Evolutionary conservation across 495 filamentous ascomycete genomes (phyloP).

Genomic region (Tuber borchii): DNA sequence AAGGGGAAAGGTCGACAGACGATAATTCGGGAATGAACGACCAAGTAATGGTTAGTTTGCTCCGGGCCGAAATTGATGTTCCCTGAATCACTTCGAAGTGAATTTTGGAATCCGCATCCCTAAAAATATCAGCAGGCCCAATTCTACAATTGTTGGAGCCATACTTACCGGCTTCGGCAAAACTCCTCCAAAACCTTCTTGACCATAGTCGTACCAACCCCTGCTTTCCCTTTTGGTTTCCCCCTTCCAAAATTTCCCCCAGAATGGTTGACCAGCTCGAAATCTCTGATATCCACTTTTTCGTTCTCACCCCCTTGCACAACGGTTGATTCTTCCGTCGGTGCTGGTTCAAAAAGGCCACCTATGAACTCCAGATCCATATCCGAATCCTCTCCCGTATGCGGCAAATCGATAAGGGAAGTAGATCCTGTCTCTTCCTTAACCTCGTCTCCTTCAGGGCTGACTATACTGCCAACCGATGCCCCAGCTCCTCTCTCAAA

Average conservation of each 20-base stretch:
- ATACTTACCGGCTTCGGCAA: conserved; percentile 66
- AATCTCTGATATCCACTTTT: conserved; percentile 63
- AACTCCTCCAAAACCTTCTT: conserved; percentile 65
- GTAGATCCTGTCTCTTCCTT: not conserved
- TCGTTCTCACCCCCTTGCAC: conserved; percentile 44
- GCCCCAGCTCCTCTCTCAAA: conserved; percentile 5
- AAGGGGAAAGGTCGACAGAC: conserved; percentile 10
- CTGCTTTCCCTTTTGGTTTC: conserved; percentile 26
- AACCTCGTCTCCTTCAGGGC: conserved; percentile 4
- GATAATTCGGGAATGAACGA: conserved; percentile 43
- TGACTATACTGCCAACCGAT: not conserved
- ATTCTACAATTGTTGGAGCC: conserved; percentile 53
- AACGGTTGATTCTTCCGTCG: conserved; percentile 48
- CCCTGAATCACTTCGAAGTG: conserved; percentile 34
- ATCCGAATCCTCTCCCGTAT: conserved; percentile 16
- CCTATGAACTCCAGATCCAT: conserved; percentile 20
- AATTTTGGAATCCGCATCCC: conserved; percentile 43
- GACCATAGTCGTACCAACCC: conserved; percentile 22
- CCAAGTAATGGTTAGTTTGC: conserved; percentile 70
- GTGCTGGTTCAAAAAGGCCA: conserved; percentile 31
- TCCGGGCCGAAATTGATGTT: conserved; percentile 61
- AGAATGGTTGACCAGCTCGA: conserved; percentile 73
- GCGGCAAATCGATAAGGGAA: not conserved
- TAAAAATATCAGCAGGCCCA: conserved; percentile 60
- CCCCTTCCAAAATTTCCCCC: conserved; percentile 46